Base-by-base conservation (phyloP, 2,329 filamentous ascomycete species). In the Penicillium sp. region DNA sequence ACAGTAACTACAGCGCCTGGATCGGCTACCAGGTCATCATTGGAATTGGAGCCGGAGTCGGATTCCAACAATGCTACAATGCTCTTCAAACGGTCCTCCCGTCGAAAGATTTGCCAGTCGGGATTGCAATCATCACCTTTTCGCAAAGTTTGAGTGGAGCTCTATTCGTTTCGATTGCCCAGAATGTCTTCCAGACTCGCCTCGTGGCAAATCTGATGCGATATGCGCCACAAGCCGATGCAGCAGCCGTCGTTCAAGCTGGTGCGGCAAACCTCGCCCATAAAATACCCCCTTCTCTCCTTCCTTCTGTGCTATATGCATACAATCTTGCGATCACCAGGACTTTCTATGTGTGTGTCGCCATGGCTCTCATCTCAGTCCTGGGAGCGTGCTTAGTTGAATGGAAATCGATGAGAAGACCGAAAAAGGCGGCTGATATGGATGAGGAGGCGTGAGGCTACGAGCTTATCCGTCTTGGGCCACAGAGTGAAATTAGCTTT, bases 271-370 rank as follows among this genome's bases (percentile, higher is more conserved):
- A 63, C 47, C 46, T 73, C 9, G 58, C 61, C 3, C 46, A 60
- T 0, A 52, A 59, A 2, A 53, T 72, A 4, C 49, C 66, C 0
- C 35, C 51, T 13, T 48, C 60, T 5, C 41, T 58, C 8, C 57
- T 72, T 4, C 51, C 58, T 0, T 56, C 55, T 0, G 69, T 72
- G 2, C 52, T 69, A 9, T 36, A 51, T 29, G 67, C 65, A 1
- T 73, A 73, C 53, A 73, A 70, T 32, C 47, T 55, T 11, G 63
- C 70, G 1, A 53, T 73, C 13, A 66, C 63, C 1, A 49, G 68
- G 36, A 66, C 69, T 2, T 72, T 68, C 47, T 70, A 69, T 47
- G 64, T 67, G n/a, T 57, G 59, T 4, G 60, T 70, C 13, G 66
- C 62, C 2, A 66, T 69, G 50, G 61, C 60, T 2, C 57, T 56